phyloP scores from a whole-genome alignment of 2,329 filamentous ascomycete species.

The Scedosporium boydii region DNA sequence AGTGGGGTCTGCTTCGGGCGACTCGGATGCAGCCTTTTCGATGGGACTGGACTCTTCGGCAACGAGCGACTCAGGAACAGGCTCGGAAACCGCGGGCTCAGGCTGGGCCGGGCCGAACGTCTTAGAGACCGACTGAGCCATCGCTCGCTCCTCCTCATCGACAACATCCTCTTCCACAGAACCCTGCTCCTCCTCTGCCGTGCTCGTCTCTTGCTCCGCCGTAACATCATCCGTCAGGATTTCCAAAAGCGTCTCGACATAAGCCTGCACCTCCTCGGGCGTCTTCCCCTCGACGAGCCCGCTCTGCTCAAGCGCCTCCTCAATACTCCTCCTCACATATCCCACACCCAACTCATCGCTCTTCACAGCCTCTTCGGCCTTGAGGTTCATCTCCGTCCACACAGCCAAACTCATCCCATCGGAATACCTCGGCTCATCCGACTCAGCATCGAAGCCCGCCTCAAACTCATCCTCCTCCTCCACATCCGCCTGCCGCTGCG shows the following conservation, averaged over 20 bases:
- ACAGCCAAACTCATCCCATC: conserved; percentile 22
- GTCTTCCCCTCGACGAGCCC: conserved; percentile 38
- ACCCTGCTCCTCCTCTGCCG: conserved; percentile 2
- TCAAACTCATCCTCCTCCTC: conserved; percentile 8
- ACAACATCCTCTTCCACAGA: conserved; percentile 6
- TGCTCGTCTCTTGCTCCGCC: background rate
- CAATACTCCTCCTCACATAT: conserved; percentile 42
- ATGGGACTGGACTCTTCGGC: too few species aligned
- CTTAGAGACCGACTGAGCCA: background rate
- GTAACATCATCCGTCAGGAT: conserved; percentile 24
- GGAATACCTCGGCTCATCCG: conserved; percentile 12
- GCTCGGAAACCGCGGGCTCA: background rate
- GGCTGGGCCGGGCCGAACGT: background rate
- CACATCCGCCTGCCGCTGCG: conserved; percentile 19
- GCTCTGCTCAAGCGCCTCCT: conserved; percentile 44
- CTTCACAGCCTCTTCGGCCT: conserved; percentile 47
- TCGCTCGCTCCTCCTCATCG: conserved; percentile 1
- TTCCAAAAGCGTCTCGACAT: conserved; percentile 40
- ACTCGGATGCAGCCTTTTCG: background rate
- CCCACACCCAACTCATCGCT: conserved; percentile 44
- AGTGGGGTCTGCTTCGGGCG: background rate
- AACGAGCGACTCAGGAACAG: background rate
- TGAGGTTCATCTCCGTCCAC: conserved; percentile 45
- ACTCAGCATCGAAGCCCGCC: conserved; percentile 1
- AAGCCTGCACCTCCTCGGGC: conserved; percentile 33